Base-by-base conservation (phyloP, 176 grass and related monocot genomes). In the Oryza punctata region DNA sequence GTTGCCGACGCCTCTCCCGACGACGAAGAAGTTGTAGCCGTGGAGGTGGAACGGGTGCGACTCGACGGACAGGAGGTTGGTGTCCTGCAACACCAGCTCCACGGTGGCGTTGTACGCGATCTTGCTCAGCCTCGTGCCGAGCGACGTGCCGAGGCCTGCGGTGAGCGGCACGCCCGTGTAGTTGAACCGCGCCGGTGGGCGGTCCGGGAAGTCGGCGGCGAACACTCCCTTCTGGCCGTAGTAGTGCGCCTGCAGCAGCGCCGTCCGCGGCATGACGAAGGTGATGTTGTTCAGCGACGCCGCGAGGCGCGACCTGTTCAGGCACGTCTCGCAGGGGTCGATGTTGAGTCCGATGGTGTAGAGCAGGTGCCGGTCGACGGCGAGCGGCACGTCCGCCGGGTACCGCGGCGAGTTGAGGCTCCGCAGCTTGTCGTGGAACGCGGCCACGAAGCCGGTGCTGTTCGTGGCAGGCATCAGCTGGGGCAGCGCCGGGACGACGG, bases 41-140 rank as follows among this genome's bases (percentile, higher is more conserved):
- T 93, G 91, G 63, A 93, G 82, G 66, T 90, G 91, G 63, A 93
- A 93, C 11, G 91, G 88, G 80, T 93, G 91, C n/a, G 88, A 93
- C 28, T 93, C 91, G 18, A 78, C 88, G 6, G 81, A 75, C 18
- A 93, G 67, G 10, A 93, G 91, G 69, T 37, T 90, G 23, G 91
- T 90, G 81, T 93, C 91, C 76, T 93, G 91, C 84, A 93, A 78
- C 76, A 93, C 87, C 49, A 93, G 76, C 59, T 93, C 88, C 0
- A 93, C 88, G 14, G 85, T 82, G 6, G 91, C 72, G 78, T 93
- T 93, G 81, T 82, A 93, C 21, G 85, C 74, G 15, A 93, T 33
- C 91, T 38, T 93, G 81, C 91, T 90, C 15, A 93, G 67, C 52
- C 88, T 82, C 4, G 91, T 93, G 23, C 84, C 91, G 23, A 66